Evolutionary conservation across 805 yeast species (phyloP).

Genomic region (Barnettozyma sp.): DNA sequence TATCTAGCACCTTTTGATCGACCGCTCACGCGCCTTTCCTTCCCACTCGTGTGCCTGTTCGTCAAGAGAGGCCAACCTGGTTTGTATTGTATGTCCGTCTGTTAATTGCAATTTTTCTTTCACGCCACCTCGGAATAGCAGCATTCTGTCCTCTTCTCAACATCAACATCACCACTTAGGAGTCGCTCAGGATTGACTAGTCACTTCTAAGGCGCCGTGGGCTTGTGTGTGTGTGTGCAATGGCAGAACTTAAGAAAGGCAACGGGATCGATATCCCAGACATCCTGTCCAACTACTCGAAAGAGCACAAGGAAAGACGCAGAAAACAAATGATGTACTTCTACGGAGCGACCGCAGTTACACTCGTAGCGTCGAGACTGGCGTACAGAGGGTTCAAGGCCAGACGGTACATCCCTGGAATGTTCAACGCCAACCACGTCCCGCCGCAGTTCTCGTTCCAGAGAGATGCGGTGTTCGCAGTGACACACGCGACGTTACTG

Average conservation of each 20-base stretch:
- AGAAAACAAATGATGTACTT: conserved; percentile 67
- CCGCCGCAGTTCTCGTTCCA: conserved; percentile 81
- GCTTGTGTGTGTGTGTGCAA: not conserved
- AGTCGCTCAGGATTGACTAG: no score
- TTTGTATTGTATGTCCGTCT: no score
- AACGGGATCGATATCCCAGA: conserved; percentile 15
- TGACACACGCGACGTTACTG: conserved; percentile 69
- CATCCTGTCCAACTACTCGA: conserved; percentile 11
- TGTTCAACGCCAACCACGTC: conserved; percentile 78
- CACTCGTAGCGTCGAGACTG: conserved; percentile 64
- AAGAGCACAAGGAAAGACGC: conserved; percentile 37
- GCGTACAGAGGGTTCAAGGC: conserved; percentile 70
- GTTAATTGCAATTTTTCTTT: no score
- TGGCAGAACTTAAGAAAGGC: conserved; percentile 9
- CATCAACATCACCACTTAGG: no score
- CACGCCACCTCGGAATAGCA: no score
- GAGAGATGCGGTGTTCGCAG: conserved; percentile 80
- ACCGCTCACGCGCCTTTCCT: no score
- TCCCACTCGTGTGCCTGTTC: no score
- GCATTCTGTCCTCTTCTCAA: no score
- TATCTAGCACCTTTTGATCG: no score
- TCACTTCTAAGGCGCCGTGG: not conserved
- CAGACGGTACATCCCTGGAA: conserved; percentile 66
- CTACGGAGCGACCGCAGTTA: conserved; percentile 63
- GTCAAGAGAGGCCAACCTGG: no score